Percentiles rank a stretch among this genome's conserved stretches.
Evolutionary conservation across 192 early-diverging fungal genomes (phyloP).

Genomic region (Coemansia sp.): DNA sequence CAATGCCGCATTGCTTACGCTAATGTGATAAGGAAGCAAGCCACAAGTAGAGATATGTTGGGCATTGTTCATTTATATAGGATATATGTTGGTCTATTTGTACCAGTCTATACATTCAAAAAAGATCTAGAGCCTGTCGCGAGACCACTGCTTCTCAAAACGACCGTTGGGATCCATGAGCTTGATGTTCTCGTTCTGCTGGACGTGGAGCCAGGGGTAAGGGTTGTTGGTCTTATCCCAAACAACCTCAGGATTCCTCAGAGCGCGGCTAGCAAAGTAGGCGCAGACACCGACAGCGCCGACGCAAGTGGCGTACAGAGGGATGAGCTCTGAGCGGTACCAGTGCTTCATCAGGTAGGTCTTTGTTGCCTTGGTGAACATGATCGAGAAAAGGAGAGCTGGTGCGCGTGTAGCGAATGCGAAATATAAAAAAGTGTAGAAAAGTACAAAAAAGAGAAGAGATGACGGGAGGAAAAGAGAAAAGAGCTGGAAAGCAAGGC

Average conservation of each 20-base stretch:
- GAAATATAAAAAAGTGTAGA: conserved; percentile 12
- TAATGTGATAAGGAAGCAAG: background rate
- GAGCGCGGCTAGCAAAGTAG: conserved; percentile 42
- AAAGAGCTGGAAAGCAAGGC: background rate
- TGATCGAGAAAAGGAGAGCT: conserved; percentile 20
- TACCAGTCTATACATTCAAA: background rate
- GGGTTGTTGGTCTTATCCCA: conserved; percentile 56
- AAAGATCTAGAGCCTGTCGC: conserved; percentile 41
- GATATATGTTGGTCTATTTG: background rate
- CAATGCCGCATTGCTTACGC: background rate
- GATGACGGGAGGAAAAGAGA: conserved; percentile 17
- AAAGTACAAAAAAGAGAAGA: conserved; percentile 24
- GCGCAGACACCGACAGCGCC: conserved; percentile 44
- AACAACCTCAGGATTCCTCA: conserved; percentile 53
- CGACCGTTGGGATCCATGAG: conserved; percentile 46
- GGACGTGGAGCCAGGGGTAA: conserved; percentile 54
- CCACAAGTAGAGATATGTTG: background rate
- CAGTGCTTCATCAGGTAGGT: conserved; percentile 54
- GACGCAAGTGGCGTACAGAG: conserved; percentile 45
- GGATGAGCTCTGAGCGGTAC: conserved; percentile 57
- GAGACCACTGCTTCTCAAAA: conserved; percentile 55
- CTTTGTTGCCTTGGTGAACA: conserved; percentile 53
- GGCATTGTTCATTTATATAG: background rate
- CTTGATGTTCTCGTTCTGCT: conserved; percentile 59
- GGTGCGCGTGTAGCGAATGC: conserved; percentile 6